A percentile compares a stretch with the other conserved stretches of the same genome.
Evolutionary conservation across 192 early-diverging fungal genomes (phyloP).

Genomic region (Coemansia aciculifera): DNA sequence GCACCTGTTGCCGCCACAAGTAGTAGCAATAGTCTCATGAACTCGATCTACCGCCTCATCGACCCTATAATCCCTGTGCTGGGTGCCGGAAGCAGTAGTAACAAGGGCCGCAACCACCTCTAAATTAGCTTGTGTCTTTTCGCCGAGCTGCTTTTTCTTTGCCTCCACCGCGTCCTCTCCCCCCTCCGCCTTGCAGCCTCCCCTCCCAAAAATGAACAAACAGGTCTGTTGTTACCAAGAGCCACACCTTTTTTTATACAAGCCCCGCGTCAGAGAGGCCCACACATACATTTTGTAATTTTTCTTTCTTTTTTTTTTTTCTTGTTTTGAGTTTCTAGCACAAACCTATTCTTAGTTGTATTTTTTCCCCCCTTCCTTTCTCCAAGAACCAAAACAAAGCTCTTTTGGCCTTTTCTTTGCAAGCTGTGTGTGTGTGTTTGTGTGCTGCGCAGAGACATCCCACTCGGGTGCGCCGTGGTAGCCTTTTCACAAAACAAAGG

Average conservation of each 20-base stretch:
- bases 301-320: neutral
- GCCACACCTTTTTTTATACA: neutral
- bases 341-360: neutral
- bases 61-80: slow-evolving; percentile 38
- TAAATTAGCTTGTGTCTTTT: slow-evolving; percentile 8
- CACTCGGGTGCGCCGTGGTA: neutral
- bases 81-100: slow-evolving; percentile 17
- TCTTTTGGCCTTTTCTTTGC: neutral
- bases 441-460: slow-evolving; percentile 6
- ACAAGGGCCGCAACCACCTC: slow-evolving; percentile 11
- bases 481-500: neutral
- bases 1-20: slow-evolving; percentile 8
- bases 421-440: neutral
- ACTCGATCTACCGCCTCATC: slow-evolving; percentile 47
- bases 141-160: neutral
- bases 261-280: neutral
- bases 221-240: neutral
- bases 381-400: neutral
- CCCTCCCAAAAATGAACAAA: neutral
- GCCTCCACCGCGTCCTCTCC: slow-evolving; percentile 1
- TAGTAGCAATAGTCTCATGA: slow-evolving; percentile 30
- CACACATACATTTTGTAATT: slow-evolving; percentile 13
- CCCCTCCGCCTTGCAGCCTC: neutral
- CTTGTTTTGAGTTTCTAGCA: neutral
- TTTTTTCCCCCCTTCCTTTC: neutral